Evolutionary conservation across 2,329 filamentous ascomycete genomes (phyloP).

Genomic region (Scytalidium lignicola): DNA sequence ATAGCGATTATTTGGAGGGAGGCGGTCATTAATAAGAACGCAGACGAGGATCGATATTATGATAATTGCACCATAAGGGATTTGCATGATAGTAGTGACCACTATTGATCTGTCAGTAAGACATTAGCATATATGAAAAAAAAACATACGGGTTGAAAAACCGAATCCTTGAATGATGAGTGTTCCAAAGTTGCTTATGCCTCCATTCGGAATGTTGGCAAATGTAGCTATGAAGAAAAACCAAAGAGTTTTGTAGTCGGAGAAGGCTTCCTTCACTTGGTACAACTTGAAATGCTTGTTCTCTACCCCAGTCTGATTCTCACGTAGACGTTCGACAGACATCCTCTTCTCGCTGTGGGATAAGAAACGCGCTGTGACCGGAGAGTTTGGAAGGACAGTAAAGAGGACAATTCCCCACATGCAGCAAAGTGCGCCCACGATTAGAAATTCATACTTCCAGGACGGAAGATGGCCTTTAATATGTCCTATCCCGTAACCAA

Average conservation of each 20-base stretch:
- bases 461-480: conserved; percentile 50
- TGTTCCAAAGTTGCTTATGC: conserved; percentile 51
- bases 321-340: conserved; percentile 13
- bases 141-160: conserved; percentile 35
- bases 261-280: conserved; percentile 16
- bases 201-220: conserved; percentile 49
- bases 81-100: conserved; percentile 47
- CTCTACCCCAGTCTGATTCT: conserved; percentile 17
- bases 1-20: conserved; percentile 34
- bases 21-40: conserved; percentile 47
- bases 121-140: background rate
- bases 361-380: conserved; percentile 39
- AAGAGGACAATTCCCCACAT: conserved; percentile 18
- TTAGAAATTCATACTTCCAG: conserved; percentile 65
- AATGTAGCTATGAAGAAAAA: conserved; percentile 44
- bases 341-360: conserved; percentile 26
- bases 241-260: conserved; percentile 18
- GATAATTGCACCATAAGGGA: conserved; percentile 50
- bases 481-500: conserved; percentile 58
- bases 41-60: conserved; percentile 53
- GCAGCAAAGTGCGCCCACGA: conserved; percentile 37
- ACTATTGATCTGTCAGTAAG: conserved; percentile 16
- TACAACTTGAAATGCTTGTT: conserved; percentile 16
- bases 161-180: conserved; percentile 53
- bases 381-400: conserved; percentile 11